Evolutionary conservation across 2,329 filamentous ascomycete genomes (phyloP).

Genomic region (Cladophialophora carrionii): DNA sequence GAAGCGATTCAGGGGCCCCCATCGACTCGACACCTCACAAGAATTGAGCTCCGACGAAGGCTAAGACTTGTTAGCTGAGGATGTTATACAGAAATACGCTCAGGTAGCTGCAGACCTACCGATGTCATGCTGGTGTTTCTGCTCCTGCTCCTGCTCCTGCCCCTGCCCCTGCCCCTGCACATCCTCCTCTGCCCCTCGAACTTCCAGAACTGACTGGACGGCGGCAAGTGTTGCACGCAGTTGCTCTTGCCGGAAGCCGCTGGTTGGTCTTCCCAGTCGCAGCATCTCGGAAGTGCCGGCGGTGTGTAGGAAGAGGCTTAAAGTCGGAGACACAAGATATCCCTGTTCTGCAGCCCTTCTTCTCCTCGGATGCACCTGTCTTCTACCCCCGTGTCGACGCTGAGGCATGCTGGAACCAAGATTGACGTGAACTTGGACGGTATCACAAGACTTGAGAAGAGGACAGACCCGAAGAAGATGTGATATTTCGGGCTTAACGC

Average conservation of each 20-base stretch:
- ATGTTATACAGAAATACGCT: neutral
- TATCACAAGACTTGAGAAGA: neutral
- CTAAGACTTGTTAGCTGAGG: neutral
- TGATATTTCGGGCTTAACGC: neutral
- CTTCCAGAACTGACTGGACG: neutral
- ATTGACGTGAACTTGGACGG: neutral
- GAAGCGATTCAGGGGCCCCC: no score
- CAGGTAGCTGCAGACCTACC: neutral
- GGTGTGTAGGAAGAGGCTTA: neutral
- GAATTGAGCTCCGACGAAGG: slow-evolving; percentile 8
- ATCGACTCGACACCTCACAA: neutral
- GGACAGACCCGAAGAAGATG: neutral
- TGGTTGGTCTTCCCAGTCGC: neutral
- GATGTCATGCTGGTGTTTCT: neutral
- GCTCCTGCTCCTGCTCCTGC: neutral
- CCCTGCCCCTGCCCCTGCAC: neutral
- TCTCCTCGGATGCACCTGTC: neutral
- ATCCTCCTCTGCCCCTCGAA: neutral
- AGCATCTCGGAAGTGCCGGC: neutral
- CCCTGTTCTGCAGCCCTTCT: neutral
- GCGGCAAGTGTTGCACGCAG: neutral
- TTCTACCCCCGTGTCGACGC: neutral
- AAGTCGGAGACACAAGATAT: neutral
- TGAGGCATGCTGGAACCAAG: neutral
- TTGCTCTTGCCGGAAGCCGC: neutral